Evolutionary conservation across 1,284 basidiomycete species (phyloP).

Genomic region (Naganishia albida): DNA sequence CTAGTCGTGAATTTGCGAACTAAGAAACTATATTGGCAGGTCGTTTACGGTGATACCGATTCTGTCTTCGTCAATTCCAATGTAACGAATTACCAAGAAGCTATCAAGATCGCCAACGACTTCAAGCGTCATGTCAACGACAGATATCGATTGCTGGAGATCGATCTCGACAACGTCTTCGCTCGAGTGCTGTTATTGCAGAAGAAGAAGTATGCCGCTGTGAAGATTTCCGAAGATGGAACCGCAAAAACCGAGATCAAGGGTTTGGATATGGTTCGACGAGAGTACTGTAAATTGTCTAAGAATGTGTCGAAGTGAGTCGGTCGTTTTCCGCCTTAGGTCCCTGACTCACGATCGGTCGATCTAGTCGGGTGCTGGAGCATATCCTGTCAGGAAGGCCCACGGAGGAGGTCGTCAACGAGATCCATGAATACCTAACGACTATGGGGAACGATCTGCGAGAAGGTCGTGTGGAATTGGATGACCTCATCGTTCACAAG

Average conservation of each 20-base stretch:
- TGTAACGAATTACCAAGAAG: slow-evolving; percentile 80
- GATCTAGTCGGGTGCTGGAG: slow-evolving; percentile 74
- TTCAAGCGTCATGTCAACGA: slow-evolving; percentile 98
- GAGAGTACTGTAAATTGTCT: slow-evolving; percentile 90
- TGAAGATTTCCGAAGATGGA: slow-evolving; percentile 82
- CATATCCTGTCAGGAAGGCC: slow-evolving; percentile 89
- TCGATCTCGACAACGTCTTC: slow-evolving; percentile 94
- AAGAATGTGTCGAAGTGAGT: slow-evolving; percentile 89
- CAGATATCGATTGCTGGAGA: slow-evolving; percentile 90
- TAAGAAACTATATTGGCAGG: slow-evolving; percentile 58
- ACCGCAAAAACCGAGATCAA: slow-evolving; percentile 82
- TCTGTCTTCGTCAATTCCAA: slow-evolving; percentile 99
- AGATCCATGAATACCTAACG: slow-evolving; percentile 88
- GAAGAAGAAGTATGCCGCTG: slow-evolving; percentile 99
- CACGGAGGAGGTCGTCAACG: slow-evolving; percentile 84
- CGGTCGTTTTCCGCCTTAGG: background rate
- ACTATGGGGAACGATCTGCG: slow-evolving; percentile 75
- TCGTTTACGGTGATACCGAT: slow-evolving; percentile 98
- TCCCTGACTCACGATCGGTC: slow-evolving; percentile 12
- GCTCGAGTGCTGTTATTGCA: slow-evolving; percentile 89
- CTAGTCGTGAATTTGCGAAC: background rate
- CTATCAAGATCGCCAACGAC: slow-evolving; percentile 83
- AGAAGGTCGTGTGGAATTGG: slow-evolving; percentile 72
- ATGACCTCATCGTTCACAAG: slow-evolving; percentile 94
- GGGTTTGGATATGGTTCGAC: slow-evolving; percentile 97